These are phyloP conservation scores for Tanacetum coccineum DNA, from an alignment of 129 eudicot species.

Conservation along the genomic window DNA sequence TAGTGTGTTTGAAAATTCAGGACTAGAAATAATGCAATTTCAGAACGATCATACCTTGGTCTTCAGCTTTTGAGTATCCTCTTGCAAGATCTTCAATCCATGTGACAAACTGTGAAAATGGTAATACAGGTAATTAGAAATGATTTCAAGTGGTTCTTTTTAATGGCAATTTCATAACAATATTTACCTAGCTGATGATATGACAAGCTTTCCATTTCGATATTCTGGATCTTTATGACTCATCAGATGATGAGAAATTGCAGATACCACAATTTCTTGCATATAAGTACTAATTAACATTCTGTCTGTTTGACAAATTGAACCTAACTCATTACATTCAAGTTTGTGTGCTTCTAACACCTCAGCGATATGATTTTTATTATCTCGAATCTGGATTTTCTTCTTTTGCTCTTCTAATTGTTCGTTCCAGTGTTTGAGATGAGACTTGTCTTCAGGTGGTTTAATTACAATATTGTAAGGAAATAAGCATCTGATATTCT, in stretches of 20 bases:
- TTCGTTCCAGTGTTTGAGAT: slow-evolving; percentile 69
- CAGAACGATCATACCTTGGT: slow-evolving; percentile 47
- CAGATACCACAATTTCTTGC: slow-evolving; percentile 91
- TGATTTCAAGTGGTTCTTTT: not conserved
- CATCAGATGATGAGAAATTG: slow-evolving; percentile 83
- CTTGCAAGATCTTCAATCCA: slow-evolving; percentile 87
- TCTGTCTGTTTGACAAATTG: slow-evolving; percentile 81
- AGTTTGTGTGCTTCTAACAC: slow-evolving; percentile 89
- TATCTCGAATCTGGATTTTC: slow-evolving; percentile 70
- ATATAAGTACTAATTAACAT: slow-evolving; percentile 63
- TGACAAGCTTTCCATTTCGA: slow-evolving; percentile 84
- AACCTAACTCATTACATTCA: slow-evolving; percentile 84
- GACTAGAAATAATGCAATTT: not conserved
- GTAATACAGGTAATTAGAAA: slow-evolving; percentile 3
- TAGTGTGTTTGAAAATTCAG: no score
- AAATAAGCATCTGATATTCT: slow-evolving; percentile 48
- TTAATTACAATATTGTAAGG: slow-evolving; percentile 76
- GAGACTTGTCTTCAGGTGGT: slow-evolving; percentile 85
- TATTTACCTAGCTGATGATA: slow-evolving; percentile 73
- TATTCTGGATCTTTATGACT: slow-evolving; percentile 69
- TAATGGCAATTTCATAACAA: not conserved
- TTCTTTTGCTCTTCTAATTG: slow-evolving; percentile 85
- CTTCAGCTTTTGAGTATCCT: slow-evolving; percentile 70
- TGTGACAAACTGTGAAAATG: slow-evolving; percentile 67
- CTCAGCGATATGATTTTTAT: slow-evolving; percentile 81